Base-by-base conservation (phyloP, 2,329 filamentous ascomycete species). In the Fusarium albidum region DNA sequence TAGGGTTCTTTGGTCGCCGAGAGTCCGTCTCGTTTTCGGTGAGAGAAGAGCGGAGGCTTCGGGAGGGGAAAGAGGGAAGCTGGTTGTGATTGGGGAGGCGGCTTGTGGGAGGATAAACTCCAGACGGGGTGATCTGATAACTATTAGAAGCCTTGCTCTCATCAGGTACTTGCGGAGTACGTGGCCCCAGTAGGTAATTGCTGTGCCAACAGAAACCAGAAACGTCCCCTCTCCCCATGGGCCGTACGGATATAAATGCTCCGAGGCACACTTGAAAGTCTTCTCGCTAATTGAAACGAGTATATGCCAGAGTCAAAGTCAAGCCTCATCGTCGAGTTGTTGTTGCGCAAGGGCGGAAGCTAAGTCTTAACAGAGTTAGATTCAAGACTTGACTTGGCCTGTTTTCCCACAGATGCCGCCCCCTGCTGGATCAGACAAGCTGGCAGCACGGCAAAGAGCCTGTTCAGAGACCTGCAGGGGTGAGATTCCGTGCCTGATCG, bases 271-370 rank as follows among this genome's bases (percentile, higher is more conserved):
- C 21, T 21, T 21, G 21, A 21, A 21, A 21, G 21, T 7, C 21
- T 21, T 21, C 21, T 21, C 21, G 21, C 21, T 21, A 12, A 15
- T 11, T 35, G 18, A 18, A 14, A 4, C 33, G 33, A 15, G 15
- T 9, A 15, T 12, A 15, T 12, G 31, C 31, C 2, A 6, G 2
- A 21, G 21, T 21, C 21, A 21, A 9, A 35, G 17, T 43, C 9
- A 40, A 42, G 31, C 41, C 52, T 61, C 41, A 6, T 34, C 25
- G 31, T 17, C 14, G 34, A 18, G 44, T 43, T 4, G 15, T 61
- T 61, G 58, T 61, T 41, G 32, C 26, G 38, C 34, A 61, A 61
- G 58, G 58, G 58, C 58, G 58, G 58, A 62, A 59, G 39, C 54
- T 55, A 59, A 51, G 31, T 25, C 49, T 26, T 21, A 59, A 59